Conservation (phyloP, 228 moss, liverwort and hornwort genomes). For the Sphagnum magellanicum region DNA sequence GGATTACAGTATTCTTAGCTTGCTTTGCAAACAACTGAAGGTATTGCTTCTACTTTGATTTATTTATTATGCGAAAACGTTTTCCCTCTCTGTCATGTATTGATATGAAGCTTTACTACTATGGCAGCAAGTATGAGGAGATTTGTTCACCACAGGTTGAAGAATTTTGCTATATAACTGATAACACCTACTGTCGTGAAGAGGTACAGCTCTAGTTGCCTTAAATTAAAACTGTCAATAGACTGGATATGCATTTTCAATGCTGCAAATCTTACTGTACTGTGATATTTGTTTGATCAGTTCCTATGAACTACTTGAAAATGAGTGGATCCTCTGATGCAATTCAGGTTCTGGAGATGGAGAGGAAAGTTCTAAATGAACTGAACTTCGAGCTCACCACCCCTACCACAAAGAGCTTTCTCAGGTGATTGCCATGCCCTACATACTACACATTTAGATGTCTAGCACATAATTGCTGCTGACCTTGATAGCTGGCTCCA, state of each 20-base stretch:
- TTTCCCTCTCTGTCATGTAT: too few species aligned
- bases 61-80: neutral
- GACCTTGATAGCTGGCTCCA: neutral
- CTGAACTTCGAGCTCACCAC: constrained; percentile 64
- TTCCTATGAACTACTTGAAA: too few species aligned
- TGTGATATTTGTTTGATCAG: neutral
- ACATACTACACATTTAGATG: too few species aligned
- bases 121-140: constrained; percentile 56
- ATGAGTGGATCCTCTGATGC: neutral
- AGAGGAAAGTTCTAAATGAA: constrained; percentile 44
- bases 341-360: constrained; percentile 56
- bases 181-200: constrained; percentile 59
- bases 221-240: neutral
- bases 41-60: neutral
- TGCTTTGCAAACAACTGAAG: neutral
- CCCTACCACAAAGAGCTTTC: constrained; percentile 57
- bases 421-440: constrained; percentile 4
- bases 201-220: constrained; percentile 23
- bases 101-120: too few species aligned
- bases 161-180: constrained; percentile 66
- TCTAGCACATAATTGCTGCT: too few species aligned
- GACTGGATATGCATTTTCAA: neutral
- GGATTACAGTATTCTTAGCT: neutral
- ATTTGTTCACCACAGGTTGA: constrained; percentile 59
- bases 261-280: neutral